phyloP scores from a whole-genome alignment of 768 basidiomycete genomes.

The Boletus pseudopeckii region DNA sequence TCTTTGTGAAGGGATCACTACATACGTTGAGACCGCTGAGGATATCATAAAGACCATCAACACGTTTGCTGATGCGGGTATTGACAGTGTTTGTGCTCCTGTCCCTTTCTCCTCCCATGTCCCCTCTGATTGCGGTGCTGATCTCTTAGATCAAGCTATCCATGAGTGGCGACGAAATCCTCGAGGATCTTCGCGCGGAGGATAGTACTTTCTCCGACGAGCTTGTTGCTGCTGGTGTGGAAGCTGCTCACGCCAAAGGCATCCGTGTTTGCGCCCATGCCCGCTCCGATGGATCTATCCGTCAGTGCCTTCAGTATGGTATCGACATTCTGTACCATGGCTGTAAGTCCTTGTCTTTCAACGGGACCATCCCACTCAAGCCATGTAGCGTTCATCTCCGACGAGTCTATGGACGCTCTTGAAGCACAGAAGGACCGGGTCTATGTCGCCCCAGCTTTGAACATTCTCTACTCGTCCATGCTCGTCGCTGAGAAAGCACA shows the following conservation, averaged over 20 bases:
- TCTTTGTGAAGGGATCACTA: conserved; percentile 32
- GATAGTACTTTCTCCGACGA: conserved; percentile 34
- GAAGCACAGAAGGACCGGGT: conserved; percentile 35
- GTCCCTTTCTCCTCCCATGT: neutral
- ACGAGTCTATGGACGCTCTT: conserved; percentile 35
- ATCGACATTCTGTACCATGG: conserved; percentile 32
- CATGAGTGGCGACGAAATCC: conserved; percentile 38
- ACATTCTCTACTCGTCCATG: conserved; percentile 26
- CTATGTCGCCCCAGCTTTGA: conserved; percentile 33
- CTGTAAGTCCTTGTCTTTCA: conserved; percentile 12
- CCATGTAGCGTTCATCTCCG: conserved; percentile 33
- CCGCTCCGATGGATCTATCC: conserved; percentile 32
- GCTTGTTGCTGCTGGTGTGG: conserved; percentile 33
- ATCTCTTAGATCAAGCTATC: conserved; percentile 30
- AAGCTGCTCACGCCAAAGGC: conserved; percentile 34
- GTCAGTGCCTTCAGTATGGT: conserved; percentile 36
- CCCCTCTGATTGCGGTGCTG: neutral
- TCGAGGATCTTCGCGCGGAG: conserved; percentile 34
- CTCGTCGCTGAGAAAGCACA: conserved; percentile 26
- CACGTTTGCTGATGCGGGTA: conserved; percentile 23
- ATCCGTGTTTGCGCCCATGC: conserved; percentile 39
- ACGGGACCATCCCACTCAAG: conserved; percentile 4
- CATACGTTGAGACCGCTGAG: conserved; percentile 28
- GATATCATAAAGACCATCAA: conserved; percentile 29
- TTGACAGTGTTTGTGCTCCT: conserved; percentile 17